Evolutionary conservation across 1,139 yeast genomes (phyloP), one percentile per base, ranked within the genome.

Genomic region (Taiozyma sp.): DNA sequence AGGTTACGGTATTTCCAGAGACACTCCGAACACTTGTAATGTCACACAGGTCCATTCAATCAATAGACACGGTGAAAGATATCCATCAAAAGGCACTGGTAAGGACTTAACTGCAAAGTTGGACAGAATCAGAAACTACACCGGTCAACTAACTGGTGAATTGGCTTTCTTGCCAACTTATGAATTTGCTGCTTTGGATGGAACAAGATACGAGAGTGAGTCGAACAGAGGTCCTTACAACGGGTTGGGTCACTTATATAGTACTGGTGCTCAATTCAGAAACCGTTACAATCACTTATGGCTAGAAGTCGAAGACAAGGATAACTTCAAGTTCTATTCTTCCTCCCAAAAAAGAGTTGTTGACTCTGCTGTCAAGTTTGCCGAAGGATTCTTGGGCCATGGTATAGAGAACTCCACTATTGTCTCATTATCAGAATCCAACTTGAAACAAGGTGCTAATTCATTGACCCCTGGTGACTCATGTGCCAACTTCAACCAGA

Each of bases 41-140:
- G 58, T 76, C 47, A 71, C 72, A 48, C 81, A 75, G 57, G 78
- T 75, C 19, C 79, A 75, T 52, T 64, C 74, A 54, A 54, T 73
- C 45, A 68, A 74, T 30, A 71, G 82, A 62, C 82, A 77, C 55
- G 82, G 81, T 19, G 80, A 77, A 53, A 64, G 82, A 54, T 77
- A 68, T 60, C 78, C 80, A 24, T 64, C 72, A 2, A 56, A 57
- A 14, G 45, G 56, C 16, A 46, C 44, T 30, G 61, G 60, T 10
- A 19, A 22, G 2, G 34, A 28, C 2, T 43, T 53, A 3, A 47
- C 47, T 6, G 44, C 44, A n/a, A 16, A 34, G 1, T 13, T 56
- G 5, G 47, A 22, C 4, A 44, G 55, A 19, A 21, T 57, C 19
- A 45, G 47, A 40, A 51, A 47, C 45, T 40, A 47, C n/a, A 42